phyloP scores from a whole-genome alignment of 768 basidiomycete genomes.

The Rhizopogon vesiculosus region DNA sequence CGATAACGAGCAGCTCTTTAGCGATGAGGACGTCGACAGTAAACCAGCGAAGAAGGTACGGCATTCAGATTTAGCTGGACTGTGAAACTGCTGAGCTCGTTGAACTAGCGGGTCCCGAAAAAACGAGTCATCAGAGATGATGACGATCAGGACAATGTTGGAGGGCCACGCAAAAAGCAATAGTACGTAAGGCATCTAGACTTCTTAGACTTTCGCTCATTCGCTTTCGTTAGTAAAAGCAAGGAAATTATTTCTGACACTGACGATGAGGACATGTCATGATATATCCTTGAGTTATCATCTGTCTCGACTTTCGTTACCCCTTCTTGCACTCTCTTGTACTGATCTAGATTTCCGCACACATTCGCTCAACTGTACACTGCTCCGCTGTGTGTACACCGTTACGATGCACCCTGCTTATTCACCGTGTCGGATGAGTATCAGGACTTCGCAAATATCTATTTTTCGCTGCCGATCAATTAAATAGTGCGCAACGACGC shows the following conservation, averaged over 20 bases:
- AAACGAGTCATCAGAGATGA: constrained; percentile 78
- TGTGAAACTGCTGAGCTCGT: neutral
- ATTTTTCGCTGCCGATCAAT: too few species aligned
- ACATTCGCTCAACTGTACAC: too few species aligned
- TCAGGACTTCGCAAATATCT: too few species aligned
- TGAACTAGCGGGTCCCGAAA: constrained; percentile 44
- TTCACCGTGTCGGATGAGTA: too few species aligned
- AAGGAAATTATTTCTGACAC: constrained; percentile 86
- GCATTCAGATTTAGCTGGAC: neutral
- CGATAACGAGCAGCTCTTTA: constrained; percentile 65
- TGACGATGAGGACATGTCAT: constrained; percentile 73
- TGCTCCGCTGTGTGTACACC: too few species aligned
- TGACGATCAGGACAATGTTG: constrained; percentile 63
- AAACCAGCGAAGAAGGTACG: constrained; percentile 68
- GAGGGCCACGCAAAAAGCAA: constrained; percentile 71
- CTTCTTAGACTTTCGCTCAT: neutral
- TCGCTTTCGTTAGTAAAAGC: constrained; percentile 59
- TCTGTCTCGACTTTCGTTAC: neutral
- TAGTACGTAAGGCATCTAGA: constrained; percentile 43
- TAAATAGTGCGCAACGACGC: too few species aligned
- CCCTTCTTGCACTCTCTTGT: too few species aligned
- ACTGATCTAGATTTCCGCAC: too few species aligned
- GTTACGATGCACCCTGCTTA: too few species aligned
- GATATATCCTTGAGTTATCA: constrained; percentile 16
- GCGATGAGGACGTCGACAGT: constrained; percentile 56